These are phyloP conservation scores for Yamadazyma blattariae DNA, from an alignment of 1,139 yeast genomes.

Conservation along the genomic window DNA sequence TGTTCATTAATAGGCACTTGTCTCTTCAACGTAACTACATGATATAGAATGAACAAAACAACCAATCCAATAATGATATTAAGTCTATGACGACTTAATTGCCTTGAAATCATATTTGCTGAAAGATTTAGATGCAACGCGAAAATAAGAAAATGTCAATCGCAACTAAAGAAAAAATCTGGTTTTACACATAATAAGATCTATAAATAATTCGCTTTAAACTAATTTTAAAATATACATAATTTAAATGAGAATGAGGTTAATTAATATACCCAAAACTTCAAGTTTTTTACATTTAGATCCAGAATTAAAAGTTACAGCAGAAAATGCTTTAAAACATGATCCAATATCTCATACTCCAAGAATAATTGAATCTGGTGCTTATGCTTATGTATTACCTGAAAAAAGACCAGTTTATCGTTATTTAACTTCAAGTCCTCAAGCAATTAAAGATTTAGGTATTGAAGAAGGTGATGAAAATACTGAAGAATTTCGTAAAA, in stretches of 20 bases:
- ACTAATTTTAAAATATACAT: too few relatives aligned
- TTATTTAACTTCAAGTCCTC: constrained; percentile 57
- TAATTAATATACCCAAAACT: constrained; percentile 35
- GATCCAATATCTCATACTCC: constrained; percentile 45
- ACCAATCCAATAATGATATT: constrained; percentile 8
- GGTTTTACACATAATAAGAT: too few relatives aligned
- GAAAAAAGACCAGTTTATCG: constrained; percentile 53
- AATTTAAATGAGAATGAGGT: constrained; percentile 7
- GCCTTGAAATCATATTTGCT: constrained; percentile 4
- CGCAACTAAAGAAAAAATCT: too few relatives aligned
- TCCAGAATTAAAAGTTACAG: constrained; percentile 57
- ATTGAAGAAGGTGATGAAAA: constrained; percentile 40
- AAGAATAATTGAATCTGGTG: constrained; percentile 60
- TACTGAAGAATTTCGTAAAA: constrained; percentile 45
- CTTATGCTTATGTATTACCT: constrained; percentile 70
- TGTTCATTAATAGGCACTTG: too few relatives aligned
- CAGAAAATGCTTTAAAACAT: constrained; percentile 33
- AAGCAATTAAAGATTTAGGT: constrained; percentile 62
- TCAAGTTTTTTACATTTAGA: constrained; percentile 47
- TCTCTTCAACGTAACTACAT: constrained; percentile 2
- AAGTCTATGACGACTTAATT: constrained; percentile 6
- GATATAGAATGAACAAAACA: neutral
- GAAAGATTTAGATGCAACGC: too few relatives aligned
- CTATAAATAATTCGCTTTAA: too few relatives aligned
- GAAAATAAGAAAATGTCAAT: too few relatives aligned